Evolutionary conservation across 2,329 filamentous ascomycete species (phyloP), one percentile per base, ranked within the genome.

Genomic region (Pseudopyrenochaeta lycopersici): DNA sequence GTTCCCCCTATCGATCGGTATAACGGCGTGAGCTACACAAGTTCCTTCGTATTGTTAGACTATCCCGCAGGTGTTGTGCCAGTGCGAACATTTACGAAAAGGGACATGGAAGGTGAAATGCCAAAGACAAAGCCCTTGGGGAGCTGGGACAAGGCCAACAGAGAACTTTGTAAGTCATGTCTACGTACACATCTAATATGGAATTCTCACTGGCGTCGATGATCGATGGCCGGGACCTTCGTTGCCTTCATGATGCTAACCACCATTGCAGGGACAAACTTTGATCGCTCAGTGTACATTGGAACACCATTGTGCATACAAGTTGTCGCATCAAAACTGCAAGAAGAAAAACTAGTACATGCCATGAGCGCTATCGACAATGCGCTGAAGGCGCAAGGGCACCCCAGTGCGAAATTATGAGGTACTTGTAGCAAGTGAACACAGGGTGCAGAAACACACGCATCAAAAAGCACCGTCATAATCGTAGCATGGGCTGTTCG

Each of bases 21-120:
- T 73, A 87, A 88, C 67, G 82, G 82, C 0, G 82, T 85, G 0
- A 83, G 85, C 51, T 89, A 89, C 65, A 88, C 86, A 1, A 83
- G 79, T 18, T 80, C 78, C 1, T 88, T 86, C 63, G 85, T 88
- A 7, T 63, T 89, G 49, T 70, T 89, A 18, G 87, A 90, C 66
- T 87, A 85, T 63, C 83, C 87, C 0, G 82, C 86, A 2, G 87
- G 83, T 15, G 67, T 76, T 2, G 52, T 89, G 1, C 86, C 86
- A 0, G 80, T 89, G 0, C 74, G 86, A 2, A 66, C 70, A 1
- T 79, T 87, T 45, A 67, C 54, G 0, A 73, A 79, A 46, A 66
- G 62, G 1, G 87, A 89, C 72, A 72, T 86, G 57, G 67, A 81
- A 27, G 79, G 74, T 15, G 78, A 83, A 40, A 74, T 85, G 45